A percentile compares a stretch with the other conserved stretches of the same genome.
Conservation (phyloP, 1,139 yeast species). For the Candida mesenterica region DNA sequence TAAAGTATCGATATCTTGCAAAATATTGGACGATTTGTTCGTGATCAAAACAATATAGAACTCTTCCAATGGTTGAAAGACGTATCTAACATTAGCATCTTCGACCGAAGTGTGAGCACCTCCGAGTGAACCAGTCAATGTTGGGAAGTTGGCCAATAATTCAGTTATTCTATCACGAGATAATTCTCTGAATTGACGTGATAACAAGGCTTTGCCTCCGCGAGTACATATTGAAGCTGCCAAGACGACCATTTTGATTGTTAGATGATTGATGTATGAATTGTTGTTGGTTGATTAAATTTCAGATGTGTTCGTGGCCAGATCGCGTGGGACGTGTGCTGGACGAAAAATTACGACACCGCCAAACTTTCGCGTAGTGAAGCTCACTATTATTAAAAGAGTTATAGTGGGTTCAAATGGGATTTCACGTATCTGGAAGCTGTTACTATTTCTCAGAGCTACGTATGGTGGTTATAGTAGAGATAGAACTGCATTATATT, state of each 20-base stretch:
- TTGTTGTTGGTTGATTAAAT: constrained; percentile 3
- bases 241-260: constrained; percentile 43
- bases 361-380: too few species aligned
- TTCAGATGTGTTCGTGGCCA: constrained; percentile 12
- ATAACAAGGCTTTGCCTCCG: constrained; percentile 89
- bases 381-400: too few species aligned
- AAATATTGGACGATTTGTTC: constrained; percentile 85
- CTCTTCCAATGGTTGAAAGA: constrained; percentile 95
- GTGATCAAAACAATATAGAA: constrained; percentile 89
- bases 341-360: too few species aligned
- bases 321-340: constrained; percentile 9
- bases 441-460: too few species aligned
- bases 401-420: too few species aligned
- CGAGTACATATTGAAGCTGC: constrained; percentile 96
- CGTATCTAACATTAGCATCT: constrained; percentile 88
- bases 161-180: constrained; percentile 85
- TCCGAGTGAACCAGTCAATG: constrained; percentile 66
- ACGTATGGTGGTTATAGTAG: too few species aligned
- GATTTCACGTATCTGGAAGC: too few species aligned
- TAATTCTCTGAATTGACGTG: constrained; percentile 89
- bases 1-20: constrained; percentile 92
- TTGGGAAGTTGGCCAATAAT: constrained; percentile 82
- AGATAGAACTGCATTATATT: too few species aligned
- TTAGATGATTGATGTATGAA: neutral
- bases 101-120: constrained; percentile 94